Evolutionary conservation across 225 moss, liverwort and hornwort species (phyloP).

Genomic region (Sphagnum tenellum): DNA sequence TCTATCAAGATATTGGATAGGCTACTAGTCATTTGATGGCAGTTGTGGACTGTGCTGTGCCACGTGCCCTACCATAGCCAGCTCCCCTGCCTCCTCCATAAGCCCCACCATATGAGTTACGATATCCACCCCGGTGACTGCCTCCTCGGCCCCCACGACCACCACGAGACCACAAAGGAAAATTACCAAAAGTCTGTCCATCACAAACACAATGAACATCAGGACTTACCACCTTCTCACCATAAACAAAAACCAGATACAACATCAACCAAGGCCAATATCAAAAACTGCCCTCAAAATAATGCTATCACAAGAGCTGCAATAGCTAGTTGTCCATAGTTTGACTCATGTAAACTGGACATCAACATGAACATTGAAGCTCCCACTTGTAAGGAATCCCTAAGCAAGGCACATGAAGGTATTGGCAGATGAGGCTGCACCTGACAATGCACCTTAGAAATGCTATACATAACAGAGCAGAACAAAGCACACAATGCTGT

Average conservation of each 20-base stretch:
- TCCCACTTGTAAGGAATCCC: too few relatives aligned
- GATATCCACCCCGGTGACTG: slow-evolving; percentile 57
- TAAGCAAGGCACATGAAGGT: too few relatives aligned
- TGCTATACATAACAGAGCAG: background rate
- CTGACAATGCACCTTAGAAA: background rate
- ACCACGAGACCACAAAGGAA: slow-evolving; percentile 73
- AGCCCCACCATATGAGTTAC: slow-evolving; percentile 32
- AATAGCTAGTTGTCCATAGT: too few relatives aligned
- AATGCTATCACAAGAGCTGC: too few relatives aligned
- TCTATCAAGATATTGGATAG: background rate
- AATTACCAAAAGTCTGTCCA: slow-evolving; percentile 76
- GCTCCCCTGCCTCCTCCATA: slow-evolving; percentile 60
- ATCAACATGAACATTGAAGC: too few relatives aligned
- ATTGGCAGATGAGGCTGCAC: too few relatives aligned
- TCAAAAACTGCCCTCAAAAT: too few relatives aligned
- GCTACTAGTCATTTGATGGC: slow-evolving; percentile 24
- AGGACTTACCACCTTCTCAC: too few relatives aligned
- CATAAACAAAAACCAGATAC: too few relatives aligned
- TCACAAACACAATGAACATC: background rate
- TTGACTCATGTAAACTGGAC: too few relatives aligned
- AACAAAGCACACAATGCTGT: background rate
- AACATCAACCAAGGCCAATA: too few relatives aligned
- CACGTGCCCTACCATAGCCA: slow-evolving; percentile 68
- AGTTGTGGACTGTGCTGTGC: slow-evolving; percentile 43
- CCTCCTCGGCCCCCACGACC: slow-evolving; percentile 31